phyloP scores from a whole-genome alignment of 768 basidiomycete genomes.

The Lanmaoa rubissima region DNA sequence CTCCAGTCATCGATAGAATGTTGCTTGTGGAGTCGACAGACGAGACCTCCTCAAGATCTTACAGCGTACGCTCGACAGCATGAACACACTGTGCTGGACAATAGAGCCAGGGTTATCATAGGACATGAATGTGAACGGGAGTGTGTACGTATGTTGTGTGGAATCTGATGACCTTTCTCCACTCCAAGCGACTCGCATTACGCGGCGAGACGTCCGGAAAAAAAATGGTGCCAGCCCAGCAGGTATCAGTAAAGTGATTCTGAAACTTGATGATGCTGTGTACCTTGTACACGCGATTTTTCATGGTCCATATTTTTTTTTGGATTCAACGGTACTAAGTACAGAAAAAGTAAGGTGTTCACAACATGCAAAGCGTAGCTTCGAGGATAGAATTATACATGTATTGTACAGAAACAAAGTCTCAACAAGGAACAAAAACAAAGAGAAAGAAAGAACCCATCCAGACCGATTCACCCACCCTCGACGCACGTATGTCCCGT shows the following conservation, averaged over 20 bases:
- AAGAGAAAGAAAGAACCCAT: not conserved
- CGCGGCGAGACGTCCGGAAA: not conserved
- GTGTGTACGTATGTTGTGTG: too few species aligned
- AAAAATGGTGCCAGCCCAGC: not conserved
- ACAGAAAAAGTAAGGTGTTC: not conserved
- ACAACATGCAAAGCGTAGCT: not conserved
- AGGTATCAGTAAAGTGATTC: too few species aligned
- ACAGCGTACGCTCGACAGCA: not conserved
- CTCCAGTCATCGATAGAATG: too few species aligned
- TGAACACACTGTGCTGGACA: not conserved
- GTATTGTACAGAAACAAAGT: not conserved
- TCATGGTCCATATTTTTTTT: not conserved
- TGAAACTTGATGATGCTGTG: too few species aligned
- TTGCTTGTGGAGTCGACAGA: too few species aligned
- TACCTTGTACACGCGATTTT: too few species aligned
- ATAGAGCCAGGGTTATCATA: not conserved
- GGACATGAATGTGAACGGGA: not conserved
- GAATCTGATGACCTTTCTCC: not conserved
- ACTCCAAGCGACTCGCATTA: not conserved
- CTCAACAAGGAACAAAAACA: not conserved
- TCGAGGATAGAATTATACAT: not conserved
- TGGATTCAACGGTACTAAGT: not conserved
- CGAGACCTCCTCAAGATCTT: not conserved
- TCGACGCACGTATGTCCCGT: conserved; percentile 10
- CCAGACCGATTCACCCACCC: not conserved